phyloP scores from a whole-genome alignment of 1,284 basidiomycete species.

The Inonotus hispidus region DNA sequence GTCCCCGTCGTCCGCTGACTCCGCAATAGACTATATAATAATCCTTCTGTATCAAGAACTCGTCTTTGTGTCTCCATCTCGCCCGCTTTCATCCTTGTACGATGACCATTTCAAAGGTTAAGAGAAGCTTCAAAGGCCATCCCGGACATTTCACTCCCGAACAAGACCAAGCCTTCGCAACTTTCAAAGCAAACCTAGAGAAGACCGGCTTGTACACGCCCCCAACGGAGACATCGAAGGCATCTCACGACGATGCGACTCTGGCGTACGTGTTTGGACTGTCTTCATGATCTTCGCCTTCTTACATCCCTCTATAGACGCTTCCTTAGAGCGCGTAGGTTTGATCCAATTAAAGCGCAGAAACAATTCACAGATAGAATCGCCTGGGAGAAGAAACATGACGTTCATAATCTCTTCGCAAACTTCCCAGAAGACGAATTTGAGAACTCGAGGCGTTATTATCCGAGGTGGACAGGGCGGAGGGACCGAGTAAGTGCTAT shows the following conservation, averaged over 20 bases:
- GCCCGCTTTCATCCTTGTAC: background rate
- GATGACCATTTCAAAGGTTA: slow-evolving; percentile 1
- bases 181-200: slow-evolving; percentile 48
- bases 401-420: slow-evolving; percentile 57
- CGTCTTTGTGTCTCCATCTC: background rate
- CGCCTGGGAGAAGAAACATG: slow-evolving; percentile 56
- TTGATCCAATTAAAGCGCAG: slow-evolving; percentile 55
- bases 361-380: slow-evolving; percentile 63
- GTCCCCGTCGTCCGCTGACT: no score
- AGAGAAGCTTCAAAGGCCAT: slow-evolving; percentile 39
- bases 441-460: slow-evolving; percentile 53
- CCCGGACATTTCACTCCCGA: slow-evolving; percentile 44
- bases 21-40: background rate
- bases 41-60: background rate
- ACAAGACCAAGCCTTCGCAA: slow-evolving; percentile 42
- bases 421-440: slow-evolving; percentile 56
- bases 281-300: background rate
- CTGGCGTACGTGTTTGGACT: slow-evolving; percentile 45
- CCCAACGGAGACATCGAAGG: slow-evolving; percentile 26
- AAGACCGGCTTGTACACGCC: slow-evolving; percentile 48
- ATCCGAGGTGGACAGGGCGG: slow-evolving; percentile 75
- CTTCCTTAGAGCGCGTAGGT: slow-evolving; percentile 69
- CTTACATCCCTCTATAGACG: slow-evolving; percentile 39
- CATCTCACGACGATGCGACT: slow-evolving; percentile 62
- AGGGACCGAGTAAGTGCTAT: slow-evolving; percentile 53